Conservation (phyloP, 495 filamentous ascomycete species). For the Lophiotrema nucula region DNA sequence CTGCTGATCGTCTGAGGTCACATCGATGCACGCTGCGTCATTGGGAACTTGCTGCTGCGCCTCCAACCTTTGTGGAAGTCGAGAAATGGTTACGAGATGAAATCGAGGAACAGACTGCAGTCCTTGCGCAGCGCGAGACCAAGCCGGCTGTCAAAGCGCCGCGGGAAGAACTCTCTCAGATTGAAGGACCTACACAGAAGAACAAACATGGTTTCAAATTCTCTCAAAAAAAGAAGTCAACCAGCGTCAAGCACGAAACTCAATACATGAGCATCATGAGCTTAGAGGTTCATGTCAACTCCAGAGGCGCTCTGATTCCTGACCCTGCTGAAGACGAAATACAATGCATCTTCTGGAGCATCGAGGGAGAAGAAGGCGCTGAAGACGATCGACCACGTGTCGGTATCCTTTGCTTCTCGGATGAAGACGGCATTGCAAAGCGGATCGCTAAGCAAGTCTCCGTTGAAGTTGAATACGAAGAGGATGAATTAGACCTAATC, state of each 20-base stretch:
- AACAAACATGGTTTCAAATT: conserved; percentile 83
- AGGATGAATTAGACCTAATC: conserved; percentile 79
- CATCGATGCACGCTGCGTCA: conserved; percentile 53
- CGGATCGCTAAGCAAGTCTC: conserved; percentile 52
- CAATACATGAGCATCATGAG: conserved; percentile 98
- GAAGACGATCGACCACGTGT: conserved; percentile 54
- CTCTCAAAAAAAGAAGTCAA: conserved; percentile 72
- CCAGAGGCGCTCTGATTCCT: conserved; percentile 71
- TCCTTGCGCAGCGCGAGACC: not conserved
- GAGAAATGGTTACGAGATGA: conserved; percentile 58
- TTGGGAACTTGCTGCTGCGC: conserved; percentile 65
- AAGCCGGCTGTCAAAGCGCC: conserved; percentile 14
- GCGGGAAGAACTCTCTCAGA: conserved; percentile 65
- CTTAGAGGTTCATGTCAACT: conserved; percentile 93
- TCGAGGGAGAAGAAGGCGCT: conserved; percentile 69
- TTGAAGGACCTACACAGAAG: conserved; percentile 84
- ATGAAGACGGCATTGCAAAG: conserved; percentile 49
- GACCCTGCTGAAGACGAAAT: conserved; percentile 90
- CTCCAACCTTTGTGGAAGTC: conserved; percentile 73
- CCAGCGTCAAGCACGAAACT: conserved; percentile 76
- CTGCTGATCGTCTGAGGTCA: conserved; percentile 50
- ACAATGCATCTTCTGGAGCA: conserved; percentile 85
- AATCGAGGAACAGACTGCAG: not conserved
- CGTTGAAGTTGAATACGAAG: conserved; percentile 69
- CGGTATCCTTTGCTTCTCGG: conserved; percentile 69